Evolutionary conservation across 2,329 filamentous ascomycete genomes (phyloP), one percentile per base, ranked within the genome.

Genomic region (Cladophialophora psammophila): DNA sequence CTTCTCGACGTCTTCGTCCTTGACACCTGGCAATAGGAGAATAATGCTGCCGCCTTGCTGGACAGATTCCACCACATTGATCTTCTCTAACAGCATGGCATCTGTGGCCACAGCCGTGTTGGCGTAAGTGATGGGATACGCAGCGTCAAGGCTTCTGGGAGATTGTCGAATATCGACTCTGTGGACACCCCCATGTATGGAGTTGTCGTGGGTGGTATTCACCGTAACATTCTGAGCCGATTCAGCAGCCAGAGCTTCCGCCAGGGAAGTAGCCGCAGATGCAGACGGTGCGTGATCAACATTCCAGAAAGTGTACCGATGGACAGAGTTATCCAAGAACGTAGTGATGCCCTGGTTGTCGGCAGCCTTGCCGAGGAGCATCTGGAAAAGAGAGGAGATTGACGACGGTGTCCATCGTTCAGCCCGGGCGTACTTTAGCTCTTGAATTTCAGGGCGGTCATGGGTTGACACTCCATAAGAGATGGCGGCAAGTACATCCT

Each of bases 221-320:
- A 86, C 83, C 54, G 86, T 85, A 55, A 91, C 85, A 70, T 89
- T 90, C 76, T 83, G 83, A 0, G 85, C 79, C 9, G 86, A 86
- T 73, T 90, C 87, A 36, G 82, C 83, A 3, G 88, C 86, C 40
- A 90, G 78, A 8, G 88, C 82, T 75, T 88, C 84, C 48, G 85
- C 86, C 57, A 90, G 76, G 54, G 81, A 86, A 26, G 86, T 80
- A 10, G 93, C 90, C 0, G 92, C 89, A 66, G 83, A 83, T 60
- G 85, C 84, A 60, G 90, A 86, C 1, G 83, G 80, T 34, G 93
- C 93, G 77, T 89, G 86, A 75, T 97, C 94, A 48, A 91, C 78
- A 73, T 97, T 92, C 93, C 94, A 98, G 86, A 99, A 97, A 12
- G 90, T 90, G 82, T 95, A 98, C 79, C 98, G 91, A 78, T 92